Conservation (phyloP, 768 basidiomycete species). For the Megacollybia marginata region DNA sequence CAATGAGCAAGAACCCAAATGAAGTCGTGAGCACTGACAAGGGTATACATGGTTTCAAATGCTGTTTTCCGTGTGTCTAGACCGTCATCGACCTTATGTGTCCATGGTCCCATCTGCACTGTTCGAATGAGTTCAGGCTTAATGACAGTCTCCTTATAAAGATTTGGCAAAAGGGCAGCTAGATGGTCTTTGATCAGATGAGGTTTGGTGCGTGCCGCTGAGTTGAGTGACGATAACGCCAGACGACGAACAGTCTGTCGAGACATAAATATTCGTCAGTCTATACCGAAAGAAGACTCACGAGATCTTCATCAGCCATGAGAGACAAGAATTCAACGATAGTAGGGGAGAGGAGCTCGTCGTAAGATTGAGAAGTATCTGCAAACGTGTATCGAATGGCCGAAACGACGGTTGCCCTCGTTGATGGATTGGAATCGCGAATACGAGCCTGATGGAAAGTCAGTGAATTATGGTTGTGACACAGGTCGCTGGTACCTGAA, state of each 20-base stretch:
- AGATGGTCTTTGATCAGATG: constrained; percentile 87
- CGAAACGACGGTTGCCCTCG: constrained; percentile 84
- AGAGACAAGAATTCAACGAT: constrained; percentile 88
- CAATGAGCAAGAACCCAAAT: background rate
- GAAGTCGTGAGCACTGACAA: constrained; percentile 45
- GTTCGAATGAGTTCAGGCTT: constrained; percentile 78
- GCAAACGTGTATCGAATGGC: constrained; percentile 93
- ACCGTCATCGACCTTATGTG: constrained; percentile 94
- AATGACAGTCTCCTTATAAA: constrained; percentile 82
- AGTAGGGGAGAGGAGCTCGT: constrained; percentile 82
- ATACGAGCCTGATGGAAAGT: constrained; percentile 46
- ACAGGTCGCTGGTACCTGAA: constrained; percentile 53
- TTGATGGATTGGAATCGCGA: constrained; percentile 56
- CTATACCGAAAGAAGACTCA: constrained; percentile 27
- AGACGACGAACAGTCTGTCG: constrained; percentile 81
- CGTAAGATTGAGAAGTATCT: constrained; percentile 78
- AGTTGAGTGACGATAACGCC: constrained; percentile 86
- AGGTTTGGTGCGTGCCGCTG: constrained; percentile 91
- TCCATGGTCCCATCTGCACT: constrained; percentile 97
- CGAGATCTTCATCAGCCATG: constrained; percentile 84
- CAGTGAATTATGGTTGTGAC: background rate
- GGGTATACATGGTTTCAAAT: constrained; percentile 93
- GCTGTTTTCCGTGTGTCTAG: constrained; percentile 95
- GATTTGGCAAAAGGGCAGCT: constrained; percentile 60
- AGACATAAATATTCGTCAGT: background rate